These are phyloP conservation scores for Zalerion maritima DNA, from an alignment of 495 filamentous ascomycete species.

Conservation along the genomic window DNA sequence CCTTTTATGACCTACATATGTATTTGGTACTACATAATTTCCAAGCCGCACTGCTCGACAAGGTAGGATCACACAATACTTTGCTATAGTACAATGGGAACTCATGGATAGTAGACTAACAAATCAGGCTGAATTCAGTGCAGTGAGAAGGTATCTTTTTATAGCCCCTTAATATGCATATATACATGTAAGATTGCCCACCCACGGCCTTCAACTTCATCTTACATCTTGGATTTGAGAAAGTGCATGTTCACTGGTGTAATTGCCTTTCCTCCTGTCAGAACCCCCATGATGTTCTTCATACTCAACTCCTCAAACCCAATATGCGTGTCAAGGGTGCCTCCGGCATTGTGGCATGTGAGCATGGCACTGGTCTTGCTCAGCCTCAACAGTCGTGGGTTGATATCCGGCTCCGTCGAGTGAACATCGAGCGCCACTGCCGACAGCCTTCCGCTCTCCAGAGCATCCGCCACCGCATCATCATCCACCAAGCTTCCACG, in stretches of 20 bases:
- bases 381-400: conserved; percentile 33
- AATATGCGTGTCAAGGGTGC: conserved; percentile 52
- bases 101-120: too few relatives aligned
- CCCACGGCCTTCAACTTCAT: too few relatives aligned
- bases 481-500: conserved; percentile 57
- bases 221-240: too few relatives aligned
- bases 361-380: conserved; percentile 35
- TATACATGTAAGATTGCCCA: too few relatives aligned
- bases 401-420: conserved; percentile 39
- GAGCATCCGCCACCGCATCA: conserved; percentile 46
- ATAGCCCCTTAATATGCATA: too few relatives aligned
- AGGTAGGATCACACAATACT: too few relatives aligned
- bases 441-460: conserved; percentile 38
- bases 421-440: conserved; percentile 58
- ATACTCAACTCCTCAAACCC: conserved; percentile 62
- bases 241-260: conserved; percentile 52
- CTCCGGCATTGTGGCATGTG: conserved; percentile 58
- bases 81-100: too few relatives aligned
- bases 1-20: too few relatives aligned
- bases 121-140: too few relatives aligned
- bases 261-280: conserved; percentile 36
- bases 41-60: too few relatives aligned
- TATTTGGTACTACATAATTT: too few relatives aligned
- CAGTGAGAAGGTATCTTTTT: too few relatives aligned
- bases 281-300: conserved; percentile 52